phyloP scores from a whole-genome alignment of 108 stramenopile species.

The Hondaea fermentalgiana region DNA sequence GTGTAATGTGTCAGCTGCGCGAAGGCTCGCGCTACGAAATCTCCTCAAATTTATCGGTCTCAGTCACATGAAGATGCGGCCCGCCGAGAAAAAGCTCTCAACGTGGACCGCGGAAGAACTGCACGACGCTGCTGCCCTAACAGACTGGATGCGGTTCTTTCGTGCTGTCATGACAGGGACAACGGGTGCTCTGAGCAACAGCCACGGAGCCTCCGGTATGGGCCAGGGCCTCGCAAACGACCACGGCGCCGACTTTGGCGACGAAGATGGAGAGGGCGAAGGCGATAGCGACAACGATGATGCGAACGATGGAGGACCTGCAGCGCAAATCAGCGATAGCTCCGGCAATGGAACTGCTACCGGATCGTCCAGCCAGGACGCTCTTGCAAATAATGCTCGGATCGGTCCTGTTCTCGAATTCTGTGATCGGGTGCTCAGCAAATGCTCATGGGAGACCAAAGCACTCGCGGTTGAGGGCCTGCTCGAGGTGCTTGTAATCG shows the following conservation, averaged over 20 bases:
- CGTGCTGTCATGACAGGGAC: slow-evolving; percentile 8
- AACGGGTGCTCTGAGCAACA: background rate
- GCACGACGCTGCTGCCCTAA: background rate
- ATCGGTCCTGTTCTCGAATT: background rate
- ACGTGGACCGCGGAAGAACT: background rate
- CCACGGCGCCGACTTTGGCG: background rate
- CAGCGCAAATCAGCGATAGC: background rate
- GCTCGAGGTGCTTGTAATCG: background rate
- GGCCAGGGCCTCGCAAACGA: background rate
- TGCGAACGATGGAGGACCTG: background rate
- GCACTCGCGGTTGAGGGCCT: background rate
- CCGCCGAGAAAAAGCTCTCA: background rate
- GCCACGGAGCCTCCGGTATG: background rate
- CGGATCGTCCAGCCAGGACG: background rate
- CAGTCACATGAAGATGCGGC: background rate
- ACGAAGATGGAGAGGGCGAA: background rate
- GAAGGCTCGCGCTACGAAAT: background rate
- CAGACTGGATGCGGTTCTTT: background rate
- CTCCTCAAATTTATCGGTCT: background rate
- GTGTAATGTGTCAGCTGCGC: background rate
- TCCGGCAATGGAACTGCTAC: background rate
- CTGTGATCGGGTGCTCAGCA: background rate
- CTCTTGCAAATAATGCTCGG: background rate
- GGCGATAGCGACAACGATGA: background rate
- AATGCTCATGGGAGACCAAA: background rate